Percentiles rank a stretch among this genome's conserved stretches.
Evolutionary conservation across 306 rosid genomes (phyloP).

Genomic region (Castanopsis chinensis): DNA sequence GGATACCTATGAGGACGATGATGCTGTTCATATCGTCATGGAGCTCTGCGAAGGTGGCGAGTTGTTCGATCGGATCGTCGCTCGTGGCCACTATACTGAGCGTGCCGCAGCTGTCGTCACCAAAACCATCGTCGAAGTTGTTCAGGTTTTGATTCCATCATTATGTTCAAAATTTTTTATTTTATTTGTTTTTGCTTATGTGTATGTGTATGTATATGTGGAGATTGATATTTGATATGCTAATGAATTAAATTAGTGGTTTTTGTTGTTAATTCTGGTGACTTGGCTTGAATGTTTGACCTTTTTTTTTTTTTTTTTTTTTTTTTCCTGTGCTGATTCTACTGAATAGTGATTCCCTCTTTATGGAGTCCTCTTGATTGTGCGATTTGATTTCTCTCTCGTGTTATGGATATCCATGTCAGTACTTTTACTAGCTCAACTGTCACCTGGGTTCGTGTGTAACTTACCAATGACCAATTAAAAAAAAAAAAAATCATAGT

Average conservation of each 20-base stretch:
- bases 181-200: neutral
- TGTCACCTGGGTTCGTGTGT: no score
- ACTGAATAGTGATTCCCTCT: neutral
- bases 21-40: conserved; percentile 94
- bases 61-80: conserved; percentile 87
- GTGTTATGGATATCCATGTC: neutral
- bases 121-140: conserved; percentile 89
- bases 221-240: neutral
- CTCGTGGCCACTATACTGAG: conserved; percentile 92
- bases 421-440: no score
- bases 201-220: neutral
- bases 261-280: neutral
- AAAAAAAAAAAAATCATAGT: no score
- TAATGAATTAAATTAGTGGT: no score
- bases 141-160: conserved; percentile 55
- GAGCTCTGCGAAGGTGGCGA: conserved; percentile 98
- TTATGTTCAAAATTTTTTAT: neutral
- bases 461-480: neutral
- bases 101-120: conserved; percentile 91
- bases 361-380: neutral
- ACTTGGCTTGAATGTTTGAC: conserved; percentile 12
- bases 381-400: neutral
- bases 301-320: neutral
- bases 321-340: neutral
- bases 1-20: conserved; percentile 84